Evolutionary conservation across 2,329 filamentous ascomycete genomes (phyloP).

Genomic region (Microthyrium microscopicum): DNA sequence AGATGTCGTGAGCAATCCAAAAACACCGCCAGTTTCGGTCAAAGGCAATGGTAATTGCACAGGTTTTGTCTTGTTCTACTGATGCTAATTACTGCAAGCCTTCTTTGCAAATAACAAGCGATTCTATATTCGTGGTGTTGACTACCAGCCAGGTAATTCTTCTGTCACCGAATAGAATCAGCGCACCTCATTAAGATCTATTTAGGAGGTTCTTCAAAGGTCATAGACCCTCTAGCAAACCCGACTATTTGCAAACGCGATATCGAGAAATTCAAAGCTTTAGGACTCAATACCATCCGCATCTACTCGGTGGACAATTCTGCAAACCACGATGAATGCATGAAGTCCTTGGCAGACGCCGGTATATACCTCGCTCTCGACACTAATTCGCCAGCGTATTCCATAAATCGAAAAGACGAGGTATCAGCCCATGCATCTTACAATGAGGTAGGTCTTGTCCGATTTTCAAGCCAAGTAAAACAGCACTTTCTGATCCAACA

Average conservation of each 20-base stretch:
- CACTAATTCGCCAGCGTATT: conserved; percentile 82
- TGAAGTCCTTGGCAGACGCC: conserved; percentile 61
- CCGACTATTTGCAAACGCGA: conserved; percentile 56
- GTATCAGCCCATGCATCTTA: conserved; percentile 6
- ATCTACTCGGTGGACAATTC: conserved; percentile 90
- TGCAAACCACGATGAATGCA: conserved; percentile 65
- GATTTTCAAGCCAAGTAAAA: no score
- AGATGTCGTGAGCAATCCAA: conserved; percentile 14
- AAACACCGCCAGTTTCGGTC: conserved; percentile 39
- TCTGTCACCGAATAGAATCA: neutral
- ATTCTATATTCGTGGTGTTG: conserved; percentile 45
- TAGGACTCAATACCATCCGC: conserved; percentile 81
- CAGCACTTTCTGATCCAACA: no score
- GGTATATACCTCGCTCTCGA: conserved; percentile 88
- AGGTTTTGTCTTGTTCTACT: neutral
- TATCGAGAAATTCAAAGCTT: conserved; percentile 62
- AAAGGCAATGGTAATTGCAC: conserved; percentile 45
- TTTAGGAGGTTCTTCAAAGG: conserved; percentile 5
- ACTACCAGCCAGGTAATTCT: conserved; percentile 43
- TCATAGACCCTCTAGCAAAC: conserved; percentile 60
- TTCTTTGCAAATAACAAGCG: conserved; percentile 47
- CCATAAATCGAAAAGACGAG: conserved; percentile 50
- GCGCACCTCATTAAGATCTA: neutral
- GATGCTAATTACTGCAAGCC: conserved; percentile 22
- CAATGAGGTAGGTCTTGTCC: no score